Evolutionary conservation across 2,329 filamentous ascomycete genomes (phyloP).

Genomic region (Cordyceps fumosorosea): DNA sequence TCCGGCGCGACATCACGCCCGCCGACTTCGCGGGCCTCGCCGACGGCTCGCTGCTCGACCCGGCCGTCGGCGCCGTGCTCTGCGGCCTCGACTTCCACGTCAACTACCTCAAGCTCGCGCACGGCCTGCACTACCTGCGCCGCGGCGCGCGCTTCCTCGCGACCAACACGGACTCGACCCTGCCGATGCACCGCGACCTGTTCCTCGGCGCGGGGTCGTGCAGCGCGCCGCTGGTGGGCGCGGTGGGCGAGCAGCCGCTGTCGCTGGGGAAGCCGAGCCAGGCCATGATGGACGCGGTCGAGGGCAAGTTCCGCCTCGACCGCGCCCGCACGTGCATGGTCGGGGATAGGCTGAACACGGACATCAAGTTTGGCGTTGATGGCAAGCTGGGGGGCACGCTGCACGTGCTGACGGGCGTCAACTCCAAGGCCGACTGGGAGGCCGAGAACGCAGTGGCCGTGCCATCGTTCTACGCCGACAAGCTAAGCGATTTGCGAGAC

Average conservation of each 20-base stretch:
- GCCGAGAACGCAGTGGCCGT: conserved; percentile 60
- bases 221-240: conserved; percentile 69
- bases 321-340: conserved; percentile 87
- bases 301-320: conserved; percentile 90
- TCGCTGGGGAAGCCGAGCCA: conserved; percentile 91
- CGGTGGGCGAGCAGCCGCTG: conserved; percentile 62
- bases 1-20: conserved; percentile 69
- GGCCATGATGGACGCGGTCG: conserved; percentile 98
- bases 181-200: conserved; percentile 73
- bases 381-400: conserved; percentile 86
- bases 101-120: conserved; percentile 86
- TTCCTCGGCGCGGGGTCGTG: conserved; percentile 90
- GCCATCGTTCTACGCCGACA: conserved; percentile 79
- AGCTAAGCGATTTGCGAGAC: conserved; percentile 64
- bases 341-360: conserved; percentile 87
- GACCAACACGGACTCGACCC: conserved; percentile 86
- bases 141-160: conserved; percentile 81
- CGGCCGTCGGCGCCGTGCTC: conserved; percentile 83
- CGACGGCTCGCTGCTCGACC: conserved; percentile 69
- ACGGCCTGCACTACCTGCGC: conserved; percentile 79
- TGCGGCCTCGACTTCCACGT: conserved; percentile 89
- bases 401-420: conserved; percentile 85
- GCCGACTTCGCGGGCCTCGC: conserved; percentile 77
- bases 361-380: conserved; percentile 92
- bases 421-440: conserved; percentile 76